Evolutionary conservation across 2,329 filamentous ascomycete species (phyloP).

Genomic region (Aspergillus neoniger): DNA sequence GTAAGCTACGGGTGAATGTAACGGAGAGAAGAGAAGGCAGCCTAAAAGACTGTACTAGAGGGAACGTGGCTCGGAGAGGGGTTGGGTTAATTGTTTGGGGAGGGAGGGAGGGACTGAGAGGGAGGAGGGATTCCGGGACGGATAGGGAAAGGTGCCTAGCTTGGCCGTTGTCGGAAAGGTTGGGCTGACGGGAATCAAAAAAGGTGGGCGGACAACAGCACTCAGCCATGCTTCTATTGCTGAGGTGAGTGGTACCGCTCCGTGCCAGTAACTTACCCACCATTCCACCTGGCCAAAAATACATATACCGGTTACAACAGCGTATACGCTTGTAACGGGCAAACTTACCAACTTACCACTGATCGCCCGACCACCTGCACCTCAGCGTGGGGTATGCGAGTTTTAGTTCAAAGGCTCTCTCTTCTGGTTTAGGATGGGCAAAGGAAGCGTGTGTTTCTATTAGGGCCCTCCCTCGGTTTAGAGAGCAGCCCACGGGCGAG

Average conservation of each 20-base stretch:
- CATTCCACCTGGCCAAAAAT: constrained; percentile 15
- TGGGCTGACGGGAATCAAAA: constrained; percentile 8
- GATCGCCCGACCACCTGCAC: constrained; percentile 20
- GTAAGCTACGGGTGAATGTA: constrained; percentile 3
- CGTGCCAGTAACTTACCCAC: constrained; percentile 28
- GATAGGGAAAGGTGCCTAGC: constrained; percentile 21
- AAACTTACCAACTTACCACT: constrained; percentile 14
- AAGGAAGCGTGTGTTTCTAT: constrained; percentile 9
- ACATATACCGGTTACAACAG: constrained; percentile 17
- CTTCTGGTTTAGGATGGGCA: background rate
- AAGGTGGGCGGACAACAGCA: constrained; percentile 18
- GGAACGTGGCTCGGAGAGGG: constrained; percentile 6
- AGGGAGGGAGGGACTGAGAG: constrained; percentile 12
- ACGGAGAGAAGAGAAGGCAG: constrained; percentile 2
- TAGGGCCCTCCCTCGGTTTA: constrained; percentile 7
- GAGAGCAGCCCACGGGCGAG: background rate
- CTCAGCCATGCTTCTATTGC: background rate
- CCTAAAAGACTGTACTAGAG: background rate
- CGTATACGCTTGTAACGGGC: constrained; percentile 16
- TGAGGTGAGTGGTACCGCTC: constrained; percentile 17
- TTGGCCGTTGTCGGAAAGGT: constrained; percentile 36
- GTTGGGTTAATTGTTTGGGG: constrained; percentile 7
- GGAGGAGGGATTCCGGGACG: constrained; percentile 22
- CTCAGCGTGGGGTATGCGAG: constrained; percentile 24
- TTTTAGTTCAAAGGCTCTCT: constrained; percentile 12